Evolutionary conservation across 164 flowering plant species (phyloP).

Genomic region (Cinnamomum chago): DNA sequence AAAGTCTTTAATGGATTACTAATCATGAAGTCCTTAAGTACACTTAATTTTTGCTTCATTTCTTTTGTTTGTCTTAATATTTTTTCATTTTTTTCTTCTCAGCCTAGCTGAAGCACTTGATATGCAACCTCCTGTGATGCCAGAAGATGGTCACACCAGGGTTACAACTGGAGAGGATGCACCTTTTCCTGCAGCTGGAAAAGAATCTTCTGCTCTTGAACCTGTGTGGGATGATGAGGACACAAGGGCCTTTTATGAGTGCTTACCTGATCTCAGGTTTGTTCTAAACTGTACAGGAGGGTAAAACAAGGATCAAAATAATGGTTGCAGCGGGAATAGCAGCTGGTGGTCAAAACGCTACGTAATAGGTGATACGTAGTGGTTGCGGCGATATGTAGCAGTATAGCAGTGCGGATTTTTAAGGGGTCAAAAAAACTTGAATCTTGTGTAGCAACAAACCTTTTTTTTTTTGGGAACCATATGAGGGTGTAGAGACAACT

Average conservation of each 20-base stretch:
- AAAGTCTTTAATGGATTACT: too few species aligned
- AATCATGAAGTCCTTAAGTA: too few species aligned
- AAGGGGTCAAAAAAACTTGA: too few species aligned
- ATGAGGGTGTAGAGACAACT: too few species aligned
- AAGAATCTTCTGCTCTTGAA: slow-evolving; percentile 69
- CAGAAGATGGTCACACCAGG: slow-evolving; percentile 94
- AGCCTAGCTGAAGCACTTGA: slow-evolving; percentile 98
- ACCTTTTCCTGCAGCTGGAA: slow-evolving; percentile 62
- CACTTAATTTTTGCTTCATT: neutral
- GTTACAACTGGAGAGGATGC: slow-evolving; percentile 79
- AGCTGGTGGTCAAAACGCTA: too few species aligned
- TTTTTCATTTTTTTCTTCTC: slow-evolving; percentile 12
- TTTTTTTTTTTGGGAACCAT: neutral
- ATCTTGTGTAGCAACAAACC: too few species aligned
- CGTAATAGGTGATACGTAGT: too few species aligned
- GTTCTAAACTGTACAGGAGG: slow-evolving; percentile 6
- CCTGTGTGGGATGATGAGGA: slow-evolving; percentile 98
- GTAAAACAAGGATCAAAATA: too few species aligned
- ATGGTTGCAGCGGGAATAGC: too few species aligned
- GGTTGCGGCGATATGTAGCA: too few species aligned
- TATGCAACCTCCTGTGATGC: slow-evolving; percentile 96
- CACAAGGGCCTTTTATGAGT: slow-evolving; percentile 89
- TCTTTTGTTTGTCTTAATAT: neutral
- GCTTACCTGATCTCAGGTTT: slow-evolving; percentile 96
- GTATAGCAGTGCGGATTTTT: too few species aligned